A percentile compares a stretch with the other conserved stretches of the same genome.
Conservation (phyloP, 306 rosid genomes). For the Castanea mollissima region DNA sequence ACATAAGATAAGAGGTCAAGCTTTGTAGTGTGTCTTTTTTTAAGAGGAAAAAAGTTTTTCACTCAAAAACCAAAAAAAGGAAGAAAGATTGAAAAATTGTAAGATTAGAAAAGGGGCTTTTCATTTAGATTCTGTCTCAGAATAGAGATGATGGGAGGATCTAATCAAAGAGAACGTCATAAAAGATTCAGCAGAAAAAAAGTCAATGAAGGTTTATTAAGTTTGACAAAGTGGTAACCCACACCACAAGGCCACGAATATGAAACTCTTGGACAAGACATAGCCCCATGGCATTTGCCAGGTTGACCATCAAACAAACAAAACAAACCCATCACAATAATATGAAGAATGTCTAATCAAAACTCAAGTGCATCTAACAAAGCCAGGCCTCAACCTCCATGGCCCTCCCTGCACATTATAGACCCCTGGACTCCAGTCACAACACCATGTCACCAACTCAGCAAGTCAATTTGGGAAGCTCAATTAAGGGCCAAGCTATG, state of each 20-base stretch:
- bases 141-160: conserved; percentile 52
- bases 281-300: conserved; percentile 18
- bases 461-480: conserved; percentile 38
- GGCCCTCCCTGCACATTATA: conserved; percentile 36
- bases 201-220: conserved; percentile 59
- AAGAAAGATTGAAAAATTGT: not conserved
- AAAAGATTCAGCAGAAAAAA: conserved; percentile 36
- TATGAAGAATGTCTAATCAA: conserved; percentile 61
- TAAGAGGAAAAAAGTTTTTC: not conserved
- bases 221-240: conserved; percentile 29
- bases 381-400: conserved; percentile 19
- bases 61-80: not conserved
- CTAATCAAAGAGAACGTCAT: conserved; percentile 62
- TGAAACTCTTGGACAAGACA: conserved; percentile 32
- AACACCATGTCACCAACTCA: conserved; percentile 34
- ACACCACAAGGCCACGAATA: conserved; percentile 21
- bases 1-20: not conserved
- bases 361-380: conserved; percentile 27
- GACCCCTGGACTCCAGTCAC: conserved; percentile 27
- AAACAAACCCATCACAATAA: not conserved
- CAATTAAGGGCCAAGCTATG: conserved; percentile 35
- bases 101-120: conserved; percentile 40
- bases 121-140: conserved; percentile 57
- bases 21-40: not conserved
- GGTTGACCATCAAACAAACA: conserved; percentile 42